These are phyloP conservation scores for Pichia scutulata DNA, from an alignment of 805 yeast genomes.

Conservation along the genomic window DNA sequence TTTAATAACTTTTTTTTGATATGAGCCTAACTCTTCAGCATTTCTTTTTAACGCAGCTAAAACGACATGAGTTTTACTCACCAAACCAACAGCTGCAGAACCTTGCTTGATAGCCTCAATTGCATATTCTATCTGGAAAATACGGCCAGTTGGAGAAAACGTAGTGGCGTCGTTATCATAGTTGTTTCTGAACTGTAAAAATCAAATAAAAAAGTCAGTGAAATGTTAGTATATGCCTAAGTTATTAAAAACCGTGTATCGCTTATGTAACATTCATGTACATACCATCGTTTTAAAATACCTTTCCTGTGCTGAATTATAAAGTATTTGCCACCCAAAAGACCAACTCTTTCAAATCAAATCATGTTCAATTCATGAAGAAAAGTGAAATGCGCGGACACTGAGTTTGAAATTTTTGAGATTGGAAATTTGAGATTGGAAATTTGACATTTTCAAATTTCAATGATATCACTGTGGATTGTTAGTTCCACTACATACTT, in stretches of 20 bases:
- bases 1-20: conserved; percentile 87
- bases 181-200: conserved; percentile 78
- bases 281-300: neutral
- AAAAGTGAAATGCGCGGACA: neutral
- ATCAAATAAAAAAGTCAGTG: neutral
- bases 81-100: conserved; percentile 91
- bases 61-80: conserved; percentile 81
- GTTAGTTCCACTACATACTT: too few relatives aligned
- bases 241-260: neutral
- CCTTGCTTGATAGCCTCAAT: conserved; percentile 97
- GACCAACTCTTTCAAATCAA: neutral
- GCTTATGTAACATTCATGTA: neutral
- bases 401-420: too few relatives aligned
- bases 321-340: neutral
- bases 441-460: too few relatives aligned
- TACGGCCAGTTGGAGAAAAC: conserved; percentile 90
- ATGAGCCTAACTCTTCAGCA: conserved; percentile 95
- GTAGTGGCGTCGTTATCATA: conserved; percentile 98
- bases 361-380: neutral
- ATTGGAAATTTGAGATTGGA: too few relatives aligned
- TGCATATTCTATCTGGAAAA: conserved; percentile 86
- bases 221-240: neutral
- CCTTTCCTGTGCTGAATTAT: neutral
- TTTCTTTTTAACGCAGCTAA: conserved; percentile 91
- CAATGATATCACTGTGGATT: too few relatives aligned